A percentile compares a stretch with the other conserved stretches of the same genome.
phyloP scores from a whole-genome alignment of 306 rosid genomes.

The Oxytropis ochrocephala region DNA sequence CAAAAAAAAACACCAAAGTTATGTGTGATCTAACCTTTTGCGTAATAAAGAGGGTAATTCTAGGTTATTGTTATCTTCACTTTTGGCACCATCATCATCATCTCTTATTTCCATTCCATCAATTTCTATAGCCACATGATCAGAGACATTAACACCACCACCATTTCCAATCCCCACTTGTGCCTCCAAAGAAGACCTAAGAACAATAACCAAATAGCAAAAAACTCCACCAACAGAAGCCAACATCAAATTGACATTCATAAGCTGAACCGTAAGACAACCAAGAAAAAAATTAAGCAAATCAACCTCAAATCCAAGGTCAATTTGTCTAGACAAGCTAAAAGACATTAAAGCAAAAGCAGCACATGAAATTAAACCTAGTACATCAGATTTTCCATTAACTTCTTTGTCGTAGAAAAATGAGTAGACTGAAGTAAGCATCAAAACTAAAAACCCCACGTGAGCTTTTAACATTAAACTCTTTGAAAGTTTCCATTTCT shows the following conservation, averaged over 20 bases:
- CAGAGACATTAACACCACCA: not conserved
- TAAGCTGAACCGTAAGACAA: not conserved
- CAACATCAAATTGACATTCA: not conserved
- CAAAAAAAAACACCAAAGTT: too few relatives aligned
- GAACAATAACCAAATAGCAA: not conserved
- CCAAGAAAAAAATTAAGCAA: slow-evolving; percentile 15
- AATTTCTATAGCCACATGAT: not conserved
- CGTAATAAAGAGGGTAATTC: not conserved
- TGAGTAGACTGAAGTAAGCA: slow-evolving; percentile 2
- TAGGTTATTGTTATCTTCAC: not conserved
- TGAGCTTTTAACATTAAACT: not conserved
- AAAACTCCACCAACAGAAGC: not conserved
- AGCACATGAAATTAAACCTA: not conserved
- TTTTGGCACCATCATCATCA: not conserved
- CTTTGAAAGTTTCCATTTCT: not conserved
- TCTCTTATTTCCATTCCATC: not conserved
- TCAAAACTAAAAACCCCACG: not conserved
- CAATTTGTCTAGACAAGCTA: slow-evolving; percentile 3
- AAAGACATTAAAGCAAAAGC: slow-evolving; percentile 3
- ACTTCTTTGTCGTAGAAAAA: not conserved
- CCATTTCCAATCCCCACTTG: not conserved
- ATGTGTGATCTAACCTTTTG: not conserved
- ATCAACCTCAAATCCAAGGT: slow-evolving; percentile 18
- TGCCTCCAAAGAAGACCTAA: not conserved
- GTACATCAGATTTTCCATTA: slow-evolving; percentile 1